Evolutionary conservation across 2,329 filamentous ascomycete species (phyloP).

Genomic region (Dothistroma pini): DNA sequence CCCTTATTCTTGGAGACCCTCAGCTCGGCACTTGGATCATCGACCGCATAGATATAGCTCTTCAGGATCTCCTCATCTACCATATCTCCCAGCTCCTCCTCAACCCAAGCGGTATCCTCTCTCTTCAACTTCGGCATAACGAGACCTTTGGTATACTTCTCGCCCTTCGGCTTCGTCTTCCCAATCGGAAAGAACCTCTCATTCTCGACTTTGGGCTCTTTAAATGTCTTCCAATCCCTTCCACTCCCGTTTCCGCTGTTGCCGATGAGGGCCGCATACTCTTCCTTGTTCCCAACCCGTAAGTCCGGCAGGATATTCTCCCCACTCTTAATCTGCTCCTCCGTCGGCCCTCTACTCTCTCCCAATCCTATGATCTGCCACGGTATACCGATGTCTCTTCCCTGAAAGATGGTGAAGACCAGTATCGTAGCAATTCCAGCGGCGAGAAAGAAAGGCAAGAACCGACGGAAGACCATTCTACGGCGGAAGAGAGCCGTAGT

Average conservation of each 20-base stretch:
- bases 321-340: constrained; percentile 24
- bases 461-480: constrained; percentile 29
- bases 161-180: constrained; percentile 42
- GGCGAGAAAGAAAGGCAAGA: constrained; percentile 25
- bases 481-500: constrained; percentile 25
- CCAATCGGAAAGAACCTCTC: constrained; percentile 31
- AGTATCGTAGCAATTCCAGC: constrained; percentile 30
- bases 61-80: constrained; percentile 35
- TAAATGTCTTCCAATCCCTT: constrained; percentile 18
- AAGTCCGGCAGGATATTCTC: constrained; percentile 26
- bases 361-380: constrained; percentile 42
- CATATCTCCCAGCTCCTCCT: constrained; percentile 47
- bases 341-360: constrained; percentile 31
- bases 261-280: constrained; percentile 7
- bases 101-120: constrained; percentile 56
- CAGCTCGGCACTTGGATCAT: constrained; percentile 45
- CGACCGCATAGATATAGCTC: constrained; percentile 51
- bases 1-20: constrained; percentile 57
- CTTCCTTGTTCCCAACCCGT: constrained; percentile 10
- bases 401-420: constrained; percentile 37
- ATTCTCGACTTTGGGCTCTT: constrained; percentile 27
- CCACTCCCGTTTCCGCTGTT: background rate
- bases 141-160: constrained; percentile 52
- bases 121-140: constrained; percentile 52
- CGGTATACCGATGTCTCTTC: constrained; percentile 25